These are phyloP conservation scores for Musa acuminata DNA, from an alignment of 176 grass and related monocot genomes.

Conservation along the genomic window DNA sequence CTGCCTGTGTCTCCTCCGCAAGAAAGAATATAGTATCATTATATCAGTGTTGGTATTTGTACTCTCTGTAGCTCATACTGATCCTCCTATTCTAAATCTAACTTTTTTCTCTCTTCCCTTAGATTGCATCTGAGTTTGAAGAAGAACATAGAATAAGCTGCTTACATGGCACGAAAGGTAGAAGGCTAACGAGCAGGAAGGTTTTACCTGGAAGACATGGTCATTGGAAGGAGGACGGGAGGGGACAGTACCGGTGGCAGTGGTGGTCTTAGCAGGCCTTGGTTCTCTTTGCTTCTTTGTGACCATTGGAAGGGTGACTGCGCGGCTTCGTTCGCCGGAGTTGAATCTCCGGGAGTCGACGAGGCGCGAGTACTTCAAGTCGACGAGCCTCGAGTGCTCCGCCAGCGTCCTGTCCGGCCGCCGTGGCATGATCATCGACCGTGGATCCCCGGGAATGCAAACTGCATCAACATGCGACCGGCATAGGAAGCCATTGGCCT, in stretches of 20 bases:
- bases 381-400: slow-evolving; percentile 30
- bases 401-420: not conserved
- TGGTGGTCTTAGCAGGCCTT: not conserved
- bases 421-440: not conserved
- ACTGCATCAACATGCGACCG: not conserved
- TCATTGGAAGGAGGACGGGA: not conserved
- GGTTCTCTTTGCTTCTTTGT: not conserved
- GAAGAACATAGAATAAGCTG: no score
- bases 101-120: not conserved
- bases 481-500: slow-evolving; percentile 2
- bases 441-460: slow-evolving; percentile 3
- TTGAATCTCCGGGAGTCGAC: not conserved
- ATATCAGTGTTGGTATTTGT: no score
- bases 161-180: no score
- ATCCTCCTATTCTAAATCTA: not conserved
- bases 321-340: not conserved
- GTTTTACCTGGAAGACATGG: slow-evolving; percentile 1
- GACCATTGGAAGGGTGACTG: slow-evolving; percentile 8
- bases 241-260: not conserved
- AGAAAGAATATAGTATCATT: no score
- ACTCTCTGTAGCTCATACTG: not conserved
- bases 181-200: no score
- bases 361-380: not conserved
- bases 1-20: no score
- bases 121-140: not conserved